Evolutionary conservation across 148 eudicot genomes (phyloP), one percentile per base, ranked within the genome.

Genomic region (Heliosperma pusillum): DNA sequence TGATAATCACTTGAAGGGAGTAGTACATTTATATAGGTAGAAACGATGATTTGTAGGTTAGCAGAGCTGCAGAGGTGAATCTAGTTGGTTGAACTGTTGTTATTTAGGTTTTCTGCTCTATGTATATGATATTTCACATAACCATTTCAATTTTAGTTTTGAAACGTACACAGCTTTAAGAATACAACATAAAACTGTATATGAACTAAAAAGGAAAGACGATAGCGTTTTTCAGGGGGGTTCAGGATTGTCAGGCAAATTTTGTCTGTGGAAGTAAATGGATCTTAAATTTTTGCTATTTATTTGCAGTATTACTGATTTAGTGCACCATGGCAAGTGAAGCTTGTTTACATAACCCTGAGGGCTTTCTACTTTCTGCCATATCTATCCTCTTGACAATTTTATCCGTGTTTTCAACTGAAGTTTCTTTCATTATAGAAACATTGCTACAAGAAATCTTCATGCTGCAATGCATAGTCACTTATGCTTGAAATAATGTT

Each of bases 401-500:
- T 58, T 71, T 68, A 72, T 25, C n/a, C 9, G 30, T 57, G 29
- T 74, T 10, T 52, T 4, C 22, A 74, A 17, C 19, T 69, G 57
- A 74, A 58, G 25, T 11, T 11, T 47, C 62, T 61, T 29, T 36
- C n/a, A 22, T n/a, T 12, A n/a, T 25, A 53, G 42, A 8, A 57
- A 42, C 61, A 56, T 69, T 66, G 30, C 36, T n/a, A 40, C 5
- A 4, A 16, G 24, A 45, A 27, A 15, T 68, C 10, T 50, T 30
- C 13, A 21, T 55, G 62, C 19, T 27, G 3, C 42, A 36, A 36
- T 36, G 10, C 42, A 7, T 36, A 36, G 2, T 36, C 42, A 36
- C 42, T 69, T 40, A n/a, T 73, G 55, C 21, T 70, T 64, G 27
- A 36, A 71, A 53, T 73, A 5, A 40, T 27, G 36, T 24, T 72